Evolutionary conservation across 768 basidiomycete species (phyloP).

Genomic region (Heimioporus sp.): DNA sequence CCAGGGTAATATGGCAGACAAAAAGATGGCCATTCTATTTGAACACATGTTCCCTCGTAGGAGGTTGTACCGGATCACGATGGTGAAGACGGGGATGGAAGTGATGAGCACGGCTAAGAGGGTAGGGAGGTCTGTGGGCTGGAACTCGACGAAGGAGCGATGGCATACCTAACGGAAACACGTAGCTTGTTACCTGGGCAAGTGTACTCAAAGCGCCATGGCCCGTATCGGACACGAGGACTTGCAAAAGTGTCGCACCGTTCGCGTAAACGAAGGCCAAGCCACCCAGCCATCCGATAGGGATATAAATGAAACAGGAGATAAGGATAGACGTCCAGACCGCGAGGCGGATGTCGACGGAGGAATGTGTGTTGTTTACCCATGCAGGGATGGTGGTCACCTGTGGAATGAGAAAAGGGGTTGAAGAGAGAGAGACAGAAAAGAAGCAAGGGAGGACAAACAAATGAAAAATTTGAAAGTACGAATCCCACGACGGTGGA

Average conservation of each 20-base stretch:
- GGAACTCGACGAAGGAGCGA: background rate
- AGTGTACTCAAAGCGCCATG: constrained; percentile 2
- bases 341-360: constrained; percentile 19
- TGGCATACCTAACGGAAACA: constrained; percentile 19
- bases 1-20: constrained; percentile 24
- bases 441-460: constrained; percentile 1
- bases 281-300: constrained; percentile 23
- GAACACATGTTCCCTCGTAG: constrained; percentile 24
- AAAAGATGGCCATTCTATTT: constrained; percentile 21
- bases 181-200: constrained; percentile 16
- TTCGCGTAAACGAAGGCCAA: constrained; percentile 7
- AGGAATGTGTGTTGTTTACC: constrained; percentile 24
- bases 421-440: background rate
- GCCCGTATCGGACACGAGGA: constrained; percentile 5
- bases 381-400: constrained; percentile 24
- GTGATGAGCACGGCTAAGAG: constrained; percentile 23
- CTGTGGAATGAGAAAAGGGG: background rate
- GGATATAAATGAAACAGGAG: constrained; percentile 23
- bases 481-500: constrained; percentile 23
- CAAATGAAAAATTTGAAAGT: constrained; percentile 25
- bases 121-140: background rate
- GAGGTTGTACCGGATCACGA: constrained; percentile 26
- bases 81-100: constrained; percentile 22
- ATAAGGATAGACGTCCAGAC: constrained; percentile 23
- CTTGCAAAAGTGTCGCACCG: constrained; percentile 16